Conservation (phyloP, 2,329 filamentous ascomycete genomes). For the Pseudogymnoascus pannorum region DNA sequence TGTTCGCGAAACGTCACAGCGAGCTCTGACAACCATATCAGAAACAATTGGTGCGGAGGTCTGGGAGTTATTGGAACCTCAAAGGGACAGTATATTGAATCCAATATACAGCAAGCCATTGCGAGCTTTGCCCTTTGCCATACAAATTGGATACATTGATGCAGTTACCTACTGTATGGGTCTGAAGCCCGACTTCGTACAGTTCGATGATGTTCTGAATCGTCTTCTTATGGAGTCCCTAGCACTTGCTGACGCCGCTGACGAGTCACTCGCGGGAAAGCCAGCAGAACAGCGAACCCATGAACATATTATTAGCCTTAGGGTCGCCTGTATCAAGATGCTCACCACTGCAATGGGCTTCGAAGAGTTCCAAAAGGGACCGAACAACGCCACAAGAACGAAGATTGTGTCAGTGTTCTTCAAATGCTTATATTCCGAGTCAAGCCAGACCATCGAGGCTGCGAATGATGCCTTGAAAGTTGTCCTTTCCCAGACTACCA, state of each 20-base stretch:
- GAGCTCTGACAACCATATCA: constrained; percentile 73
- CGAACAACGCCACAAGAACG: constrained; percentile 56
- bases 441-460: constrained; percentile 83
- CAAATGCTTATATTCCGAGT: constrained; percentile 92
- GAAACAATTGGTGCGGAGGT: constrained; percentile 70
- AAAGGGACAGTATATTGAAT: constrained; percentile 81
- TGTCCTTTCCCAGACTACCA: constrained; percentile 80
- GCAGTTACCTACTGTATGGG: constrained; percentile 93
- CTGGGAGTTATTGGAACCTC: constrained; percentile 80
- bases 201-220: constrained; percentile 87
- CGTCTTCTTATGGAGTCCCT: constrained; percentile 88
- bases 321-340: constrained; percentile 88
- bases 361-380: constrained; percentile 77
- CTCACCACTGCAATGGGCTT: constrained; percentile 90
- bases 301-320: constrained; percentile 82
- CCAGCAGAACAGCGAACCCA: constrained; percentile 92
- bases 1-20: constrained; percentile 80
- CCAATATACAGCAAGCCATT: constrained; percentile 95
- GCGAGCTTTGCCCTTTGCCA: constrained; percentile 83
- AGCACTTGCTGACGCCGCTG: constrained; percentile 87
- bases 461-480: constrained; percentile 85
- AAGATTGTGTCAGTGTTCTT: constrained; percentile 94
- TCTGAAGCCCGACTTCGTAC: constrained; percentile 79
- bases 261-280: constrained; percentile 87
- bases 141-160: constrained; percentile 97